These are phyloP conservation scores for Fusarium fracticaudum DNA, from an alignment of 2,329 filamentous ascomycete genomes.

Conservation along the genomic window DNA sequence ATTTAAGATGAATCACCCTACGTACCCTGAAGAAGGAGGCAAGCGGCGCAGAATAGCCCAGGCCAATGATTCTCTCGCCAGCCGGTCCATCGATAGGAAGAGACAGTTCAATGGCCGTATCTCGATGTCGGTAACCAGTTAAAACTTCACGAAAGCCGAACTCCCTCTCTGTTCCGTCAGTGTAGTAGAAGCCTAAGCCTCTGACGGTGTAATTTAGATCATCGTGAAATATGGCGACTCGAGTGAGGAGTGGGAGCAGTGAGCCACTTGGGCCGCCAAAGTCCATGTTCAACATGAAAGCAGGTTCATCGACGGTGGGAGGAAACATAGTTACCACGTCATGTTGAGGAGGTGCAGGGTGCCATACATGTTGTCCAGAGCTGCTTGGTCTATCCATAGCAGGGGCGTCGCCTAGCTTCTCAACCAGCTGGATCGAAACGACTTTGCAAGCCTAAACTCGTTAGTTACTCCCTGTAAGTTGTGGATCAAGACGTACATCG, in stretches of 20 bases:
- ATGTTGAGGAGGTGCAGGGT: background rate
- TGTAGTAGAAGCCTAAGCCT: constrained; percentile 9
- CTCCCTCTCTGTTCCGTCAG: background rate
- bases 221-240: background rate
- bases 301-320: background rate
- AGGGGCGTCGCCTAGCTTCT: background rate
- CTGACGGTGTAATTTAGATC: accelerated
- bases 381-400: accelerated
- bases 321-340: background rate
- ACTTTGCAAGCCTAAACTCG: constrained; percentile 1
- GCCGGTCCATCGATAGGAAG: background rate
- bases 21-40: too few species aligned
- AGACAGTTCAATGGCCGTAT: background rate
- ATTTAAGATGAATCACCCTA: accelerated
- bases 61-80: constrained; percentile 3
- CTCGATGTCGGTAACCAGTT: too few species aligned
- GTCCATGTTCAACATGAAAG: constrained; percentile 7
- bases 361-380: background rate
- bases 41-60: too few species aligned
- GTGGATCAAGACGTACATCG: background rate
- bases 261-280: background rate
- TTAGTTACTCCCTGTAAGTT: accelerated
- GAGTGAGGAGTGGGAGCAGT: background rate
- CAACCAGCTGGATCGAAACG: background rate
- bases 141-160: background rate